Conservation (phyloP, 441 rosid species). For the Daphne laureola region DNA sequence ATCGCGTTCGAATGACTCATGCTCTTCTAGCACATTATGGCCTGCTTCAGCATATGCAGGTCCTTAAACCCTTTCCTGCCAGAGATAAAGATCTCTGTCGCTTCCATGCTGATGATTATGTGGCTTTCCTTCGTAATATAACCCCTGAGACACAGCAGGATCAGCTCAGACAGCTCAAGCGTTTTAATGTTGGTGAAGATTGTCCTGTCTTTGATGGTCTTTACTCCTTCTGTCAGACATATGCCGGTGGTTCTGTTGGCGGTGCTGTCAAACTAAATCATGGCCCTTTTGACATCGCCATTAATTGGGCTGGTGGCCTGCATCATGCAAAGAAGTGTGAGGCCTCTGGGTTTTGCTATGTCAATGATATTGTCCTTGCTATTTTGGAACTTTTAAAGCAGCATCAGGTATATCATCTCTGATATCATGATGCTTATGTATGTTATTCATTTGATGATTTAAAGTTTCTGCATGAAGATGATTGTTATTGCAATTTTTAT, state of each 20-base stretch:
- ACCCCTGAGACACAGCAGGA: conserved; percentile 44
- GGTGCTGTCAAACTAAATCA: conserved; percentile 42
- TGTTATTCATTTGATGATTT: no score
- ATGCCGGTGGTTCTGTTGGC: conserved; percentile 45
- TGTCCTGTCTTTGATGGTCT: conserved; percentile 52
- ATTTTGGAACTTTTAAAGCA: conserved; percentile 48
- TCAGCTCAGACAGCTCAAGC: conserved; percentile 35
- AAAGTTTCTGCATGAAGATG: no score
- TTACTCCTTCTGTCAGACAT: conserved; percentile 43
- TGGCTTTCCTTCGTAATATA: conserved; percentile 31
- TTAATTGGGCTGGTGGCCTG: conserved; percentile 46
- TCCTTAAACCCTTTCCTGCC: conserved; percentile 40
- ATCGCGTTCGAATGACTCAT: conserved; percentile 45
- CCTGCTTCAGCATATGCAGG: conserved; percentile 48
- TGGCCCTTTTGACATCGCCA: conserved; percentile 38
- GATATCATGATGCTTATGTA: not conserved
- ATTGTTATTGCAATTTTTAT: no score
- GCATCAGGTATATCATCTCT: conserved; percentile 25
- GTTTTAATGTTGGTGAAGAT: conserved; percentile 44
- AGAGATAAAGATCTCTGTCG: conserved; percentile 43
- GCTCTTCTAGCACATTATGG: conserved; percentile 49
- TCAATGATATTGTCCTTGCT: conserved; percentile 44
- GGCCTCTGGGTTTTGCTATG: conserved; percentile 45
- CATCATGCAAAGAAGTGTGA: conserved; percentile 48
- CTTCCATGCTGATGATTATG: conserved; percentile 45